Evolutionary conservation across 73 alveolate genomes (phyloP), one percentile per base, ranked within the genome.

Genomic region (Blepharisma stoltei): DNA sequence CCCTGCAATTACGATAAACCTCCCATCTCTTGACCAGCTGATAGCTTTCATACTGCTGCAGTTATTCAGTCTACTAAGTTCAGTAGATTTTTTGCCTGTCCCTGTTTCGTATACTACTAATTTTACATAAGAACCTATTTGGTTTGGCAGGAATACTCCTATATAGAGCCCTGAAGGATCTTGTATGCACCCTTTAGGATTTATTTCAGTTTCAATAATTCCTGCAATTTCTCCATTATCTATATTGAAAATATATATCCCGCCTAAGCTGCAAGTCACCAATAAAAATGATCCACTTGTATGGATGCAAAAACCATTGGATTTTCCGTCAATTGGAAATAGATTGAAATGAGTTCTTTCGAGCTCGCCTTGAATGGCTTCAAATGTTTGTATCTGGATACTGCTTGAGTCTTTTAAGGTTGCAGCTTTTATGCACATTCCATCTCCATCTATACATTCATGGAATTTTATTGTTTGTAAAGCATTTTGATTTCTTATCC

Each of bases 1-100:
- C 18, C 73, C 73, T 60, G 46, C 73, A n/a, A 60, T 14, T 14
- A 60, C 46, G 49, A 60, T 8, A 60, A 20, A 60, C 5, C 23
- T 60, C 3, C 73, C 73, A 60, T 60, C 73, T n/a, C 23, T n/a
- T 8, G 46, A 14, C 73, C 73, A 60, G 14, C 23, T 60, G 18
- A 60, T 38, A 18, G 73, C 45, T 60, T 60, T n/a, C 41, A 32
- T 32, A 3, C 46, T 8, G 45, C 11, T 60, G 38, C 14, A 14
- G 73, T 60, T 60, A 38, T 60, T 38, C 0, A 60, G 73, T 60
- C 73, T 60, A 2, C 73, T 38, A 8, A 60, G 73, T 25, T 60
- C 73, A 18, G 73, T 14, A 18, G 73, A n/a, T 60, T 60, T 60
- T 60, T 60, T 60, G 6, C 73, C 73, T 8, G 73, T 60, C 11